Evolutionary conservation across 768 basidiomycete genomes (phyloP).

Genomic region (Podaxis pistillaris): DNA sequence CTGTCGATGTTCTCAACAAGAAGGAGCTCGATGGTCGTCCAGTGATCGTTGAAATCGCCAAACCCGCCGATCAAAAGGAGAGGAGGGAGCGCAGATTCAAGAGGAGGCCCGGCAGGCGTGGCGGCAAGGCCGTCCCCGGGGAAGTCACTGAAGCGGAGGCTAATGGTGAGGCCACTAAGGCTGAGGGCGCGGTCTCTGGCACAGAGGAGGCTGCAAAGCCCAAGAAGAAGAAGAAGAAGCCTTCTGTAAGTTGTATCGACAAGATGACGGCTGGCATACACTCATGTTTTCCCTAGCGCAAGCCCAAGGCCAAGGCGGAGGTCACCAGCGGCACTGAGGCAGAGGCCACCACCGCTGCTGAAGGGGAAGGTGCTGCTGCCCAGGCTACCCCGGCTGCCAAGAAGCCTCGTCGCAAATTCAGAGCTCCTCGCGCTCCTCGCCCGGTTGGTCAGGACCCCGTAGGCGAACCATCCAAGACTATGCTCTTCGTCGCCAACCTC

Average conservation of each 20-base stretch:
- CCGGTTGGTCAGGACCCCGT: conserved; percentile 79
- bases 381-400: conserved; percentile 36
- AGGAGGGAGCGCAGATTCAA: conserved; percentile 76
- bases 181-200: conserved; percentile 52
- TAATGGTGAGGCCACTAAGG: conserved; percentile 67
- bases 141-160: conserved; percentile 91
- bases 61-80: conserved; percentile 86
- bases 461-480: conserved; percentile 85
- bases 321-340: conserved; percentile 26
- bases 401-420: conserved; percentile 62
- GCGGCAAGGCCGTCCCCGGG: conserved; percentile 82
- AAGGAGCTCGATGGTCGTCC: conserved; percentile 85
- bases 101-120: conserved; percentile 84
- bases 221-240: conserved; percentile 86
- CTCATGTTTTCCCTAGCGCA: conserved; percentile 43
- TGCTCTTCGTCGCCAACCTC: conserved; percentile 97
- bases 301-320: conserved; percentile 49
- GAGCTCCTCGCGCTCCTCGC: conserved; percentile 57
- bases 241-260: conserved; percentile 42
- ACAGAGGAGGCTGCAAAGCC: conserved; percentile 73
- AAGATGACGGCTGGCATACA: not conserved
- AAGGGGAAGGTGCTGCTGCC: conserved; percentile 35
- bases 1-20: conserved; percentile 83
- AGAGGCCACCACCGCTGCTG: conserved; percentile 33
- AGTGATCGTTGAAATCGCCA: conserved; percentile 91